A percentile compares a stretch with the other conserved stretches of the same genome.
Evolutionary conservation across 73 alveolate species (phyloP).

Genomic region (Effrenium voratum): DNA sequence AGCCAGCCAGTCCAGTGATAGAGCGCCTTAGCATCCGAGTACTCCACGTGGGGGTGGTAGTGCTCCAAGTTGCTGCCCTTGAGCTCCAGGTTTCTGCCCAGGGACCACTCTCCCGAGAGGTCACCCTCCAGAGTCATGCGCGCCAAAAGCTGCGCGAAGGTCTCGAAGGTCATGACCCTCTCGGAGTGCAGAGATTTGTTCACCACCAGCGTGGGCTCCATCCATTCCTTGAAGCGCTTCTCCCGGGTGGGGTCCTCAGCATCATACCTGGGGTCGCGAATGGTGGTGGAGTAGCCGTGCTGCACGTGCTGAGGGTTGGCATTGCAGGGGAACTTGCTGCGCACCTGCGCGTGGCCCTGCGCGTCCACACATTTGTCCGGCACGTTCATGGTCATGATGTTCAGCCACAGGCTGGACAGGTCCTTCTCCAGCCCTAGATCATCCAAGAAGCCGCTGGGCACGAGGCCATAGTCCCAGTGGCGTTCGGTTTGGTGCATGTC

Average conservation of each 20-base stretch:
- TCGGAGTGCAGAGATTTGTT: constrained; percentile 27
- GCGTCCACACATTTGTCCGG: constrained; percentile 81
- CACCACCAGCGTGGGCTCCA: constrained; percentile 69
- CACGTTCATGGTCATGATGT: constrained; percentile 66
- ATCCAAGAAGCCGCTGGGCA: constrained; percentile 52
- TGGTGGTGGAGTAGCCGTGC: constrained; percentile 86
- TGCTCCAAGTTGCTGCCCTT: constrained; percentile 48
- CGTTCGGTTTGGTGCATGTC: constrained; percentile 55
- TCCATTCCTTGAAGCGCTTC: constrained; percentile 80
- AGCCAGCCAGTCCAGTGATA: constrained; percentile 65
- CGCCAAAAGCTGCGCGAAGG: constrained; percentile 41
- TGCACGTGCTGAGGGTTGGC: constrained; percentile 92
- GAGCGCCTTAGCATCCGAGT: constrained; percentile 12
- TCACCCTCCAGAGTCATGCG: constrained; percentile 63
- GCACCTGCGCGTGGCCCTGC: constrained; percentile 49
- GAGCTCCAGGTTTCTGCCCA: neutral
- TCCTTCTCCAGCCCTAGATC: constrained; percentile 29
- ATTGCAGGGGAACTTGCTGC: constrained; percentile 78
- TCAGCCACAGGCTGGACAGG: constrained; percentile 50
- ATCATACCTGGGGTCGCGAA: constrained; percentile 74
- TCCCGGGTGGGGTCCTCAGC: constrained; percentile 66
- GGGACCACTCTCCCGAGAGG: constrained; percentile 63
- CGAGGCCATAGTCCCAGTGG: constrained; percentile 57
- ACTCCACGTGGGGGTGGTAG: constrained; percentile 49
- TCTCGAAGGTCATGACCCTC: constrained; percentile 64